Evolutionary conservation across 495 filamentous ascomycete species (phyloP), one percentile per base, ranked within the genome.

Genomic region (Neurospora africana): DNA sequence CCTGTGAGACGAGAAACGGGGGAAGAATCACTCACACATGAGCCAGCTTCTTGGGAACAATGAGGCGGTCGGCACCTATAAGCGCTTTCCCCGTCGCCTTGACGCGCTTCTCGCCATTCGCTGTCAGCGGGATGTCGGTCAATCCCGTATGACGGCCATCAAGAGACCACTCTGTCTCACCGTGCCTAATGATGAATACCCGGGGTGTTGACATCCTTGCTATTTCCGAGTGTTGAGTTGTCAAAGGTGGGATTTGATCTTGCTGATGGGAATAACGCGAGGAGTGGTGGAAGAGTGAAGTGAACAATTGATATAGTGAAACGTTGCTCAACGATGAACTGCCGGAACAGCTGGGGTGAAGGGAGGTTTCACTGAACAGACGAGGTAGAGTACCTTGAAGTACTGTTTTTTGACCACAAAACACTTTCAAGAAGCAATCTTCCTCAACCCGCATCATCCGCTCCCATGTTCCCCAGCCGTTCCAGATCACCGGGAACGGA

Each of bases 121-220:
- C 81, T 2, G 95, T 99, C 11, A 99, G 84, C 0, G 93, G 89
- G 27, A 99, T 89, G 74, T 99, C 95, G 35, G 91, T 93, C 35
- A 83, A 87, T 68, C 95, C 92, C 0, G 95, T 99, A 83, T 99
- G 95, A 30, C 91, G 89, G 72, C 94, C 95, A 77, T 92, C 93
- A 44, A 98, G 87, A 2, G 94, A 97, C 95, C 95, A 99, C 86
- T 96, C 93, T 4, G 95, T 99, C 82, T 99, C 95, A 82, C 88
- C 88, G 77, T 99, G 95, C 75, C 95, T 92, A 83, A 95, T 85
- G 72, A 99, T 91, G 86, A 98, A 98, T 80, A 94, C 91, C 68
- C 94, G 87, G 6, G 95, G 94, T 11, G 91, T 88, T 36, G 83
- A 47, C 83, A 85, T 85, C 41, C 38, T 39, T 41, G 43, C 30